Conservation (phyloP, 495 filamentous ascomycete genomes). For the Podospora appendiculata region DNA sequence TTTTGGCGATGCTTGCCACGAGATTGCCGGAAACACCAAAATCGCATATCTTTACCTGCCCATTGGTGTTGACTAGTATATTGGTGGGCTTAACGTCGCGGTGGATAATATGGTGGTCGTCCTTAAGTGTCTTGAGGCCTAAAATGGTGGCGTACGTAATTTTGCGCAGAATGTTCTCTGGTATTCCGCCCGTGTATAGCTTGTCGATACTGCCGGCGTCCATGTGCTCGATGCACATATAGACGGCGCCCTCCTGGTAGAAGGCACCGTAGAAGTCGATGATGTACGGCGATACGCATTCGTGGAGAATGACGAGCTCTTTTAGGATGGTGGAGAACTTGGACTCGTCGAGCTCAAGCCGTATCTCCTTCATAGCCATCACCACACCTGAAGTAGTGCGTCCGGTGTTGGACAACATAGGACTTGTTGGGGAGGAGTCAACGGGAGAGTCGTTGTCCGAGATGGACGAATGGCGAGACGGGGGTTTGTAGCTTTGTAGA, state of each 20-base stretch:
- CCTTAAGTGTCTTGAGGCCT: conserved; percentile 88
- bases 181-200: conserved; percentile 86
- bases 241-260: conserved; percentile 97
- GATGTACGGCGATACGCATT: conserved; percentile 90
- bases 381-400: conserved; percentile 54
- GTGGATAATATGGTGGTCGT: conserved; percentile 99
- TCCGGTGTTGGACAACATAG: conserved; percentile 9
- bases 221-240: conserved; percentile 99
- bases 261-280: conserved; percentile 99
- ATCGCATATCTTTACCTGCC: conserved; percentile 97
- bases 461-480: conserved; percentile 24
- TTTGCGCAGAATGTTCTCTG: conserved; percentile 82
- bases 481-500: conserved; percentile 49
- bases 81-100: conserved; percentile 98
- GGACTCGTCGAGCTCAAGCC: conserved; percentile 91
- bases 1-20: conserved; percentile 95
- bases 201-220: conserved; percentile 99
- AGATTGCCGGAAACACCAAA: conserved; percentile 97
- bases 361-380: conserved; percentile 99
- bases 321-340: conserved; percentile 98
- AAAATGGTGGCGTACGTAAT: conserved; percentile 85
- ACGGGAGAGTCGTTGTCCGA: conserved; percentile 19
- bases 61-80: conserved; percentile 81
- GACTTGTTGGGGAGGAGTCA: conserved; percentile 9
- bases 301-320: conserved; percentile 93